Evolutionary conservation across 2,329 filamentous ascomycete species (phyloP).

Genomic region (Huntiella decipiens): DNA sequence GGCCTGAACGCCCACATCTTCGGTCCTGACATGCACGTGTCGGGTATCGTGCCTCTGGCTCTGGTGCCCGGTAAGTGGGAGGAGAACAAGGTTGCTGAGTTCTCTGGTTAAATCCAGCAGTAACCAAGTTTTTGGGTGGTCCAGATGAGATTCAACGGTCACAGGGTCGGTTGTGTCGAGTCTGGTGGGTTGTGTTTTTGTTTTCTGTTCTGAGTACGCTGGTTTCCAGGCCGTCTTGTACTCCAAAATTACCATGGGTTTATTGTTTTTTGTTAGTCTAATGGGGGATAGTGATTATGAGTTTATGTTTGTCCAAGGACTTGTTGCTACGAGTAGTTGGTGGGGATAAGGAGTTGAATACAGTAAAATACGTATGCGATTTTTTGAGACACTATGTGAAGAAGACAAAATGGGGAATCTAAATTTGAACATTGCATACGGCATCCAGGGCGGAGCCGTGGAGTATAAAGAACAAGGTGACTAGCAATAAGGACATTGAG

Average conservation of each 20-base stretch:
- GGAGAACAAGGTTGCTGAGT: constrained; percentile 41
- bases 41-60: constrained; percentile 86
- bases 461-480: too few species aligned
- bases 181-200: background rate
- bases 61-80: constrained; percentile 49
- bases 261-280: constrained; percentile 2
- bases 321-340: too few species aligned
- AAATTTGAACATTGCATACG: background rate
- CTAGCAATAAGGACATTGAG: too few species aligned
- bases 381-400: background rate
- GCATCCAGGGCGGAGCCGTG: too few species aligned
- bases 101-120: constrained; percentile 28
- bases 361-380: background rate
- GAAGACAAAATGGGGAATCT: background rate
- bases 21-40: constrained; percentile 80
- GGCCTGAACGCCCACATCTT: constrained; percentile 52
- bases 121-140: too few species aligned
- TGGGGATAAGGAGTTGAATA: background rate
- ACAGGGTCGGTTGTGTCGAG: too few species aligned
- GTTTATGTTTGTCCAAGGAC: background rate
- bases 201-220: constrained; percentile 4
- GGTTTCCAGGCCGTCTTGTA: constrained; percentile 6
- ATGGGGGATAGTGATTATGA: background rate
- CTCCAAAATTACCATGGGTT: constrained; percentile 7
- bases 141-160: too few species aligned